Percentiles rank a stretch among this genome's conserved stretches.
Evolutionary conservation across 257 asterid genomes (phyloP).

Genomic region (Mentha longifolia): DNA sequence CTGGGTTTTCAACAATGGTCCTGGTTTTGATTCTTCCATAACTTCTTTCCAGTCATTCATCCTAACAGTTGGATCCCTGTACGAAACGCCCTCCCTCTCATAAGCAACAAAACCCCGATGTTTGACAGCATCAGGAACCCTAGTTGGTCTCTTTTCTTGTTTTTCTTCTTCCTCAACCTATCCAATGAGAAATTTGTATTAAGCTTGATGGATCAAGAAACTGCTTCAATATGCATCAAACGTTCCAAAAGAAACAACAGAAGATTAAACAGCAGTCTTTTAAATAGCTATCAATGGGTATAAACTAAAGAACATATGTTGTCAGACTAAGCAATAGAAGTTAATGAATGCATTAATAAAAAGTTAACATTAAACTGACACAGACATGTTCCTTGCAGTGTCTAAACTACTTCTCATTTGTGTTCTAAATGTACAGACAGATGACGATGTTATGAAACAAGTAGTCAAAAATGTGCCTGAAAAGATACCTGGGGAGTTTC

Average conservation of each 20-base stretch:
- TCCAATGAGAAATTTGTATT: constrained; percentile 25
- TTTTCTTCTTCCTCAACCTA: constrained; percentile 58
- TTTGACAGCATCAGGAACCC: constrained; percentile 76
- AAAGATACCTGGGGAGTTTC: constrained; percentile 53
- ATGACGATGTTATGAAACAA: neutral
- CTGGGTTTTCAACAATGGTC: constrained; percentile 89
- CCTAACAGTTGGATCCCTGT: constrained; percentile 81
- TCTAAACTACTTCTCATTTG: neutral
- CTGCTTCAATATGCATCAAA: neutral
- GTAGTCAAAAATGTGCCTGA: neutral
- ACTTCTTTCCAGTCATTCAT: constrained; percentile 95
- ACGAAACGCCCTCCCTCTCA: constrained; percentile 85
- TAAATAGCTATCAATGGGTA: neutral
- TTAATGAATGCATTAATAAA: neutral
- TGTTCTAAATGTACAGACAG: neutral
- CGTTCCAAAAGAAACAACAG: neutral
- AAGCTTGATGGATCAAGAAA: neutral
- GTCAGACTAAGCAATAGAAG: neutral
- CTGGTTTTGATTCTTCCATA: constrained; percentile 79
- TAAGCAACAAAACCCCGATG: constrained; percentile 91
- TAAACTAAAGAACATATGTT: neutral
- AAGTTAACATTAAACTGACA: neutral
- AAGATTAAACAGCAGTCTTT: neutral
- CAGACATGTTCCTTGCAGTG: neutral
- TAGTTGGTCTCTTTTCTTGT: constrained; percentile 61